Conservation (phyloP, 2,329 filamentous ascomycete species). For the Neofusicoccum parvum region DNA sequence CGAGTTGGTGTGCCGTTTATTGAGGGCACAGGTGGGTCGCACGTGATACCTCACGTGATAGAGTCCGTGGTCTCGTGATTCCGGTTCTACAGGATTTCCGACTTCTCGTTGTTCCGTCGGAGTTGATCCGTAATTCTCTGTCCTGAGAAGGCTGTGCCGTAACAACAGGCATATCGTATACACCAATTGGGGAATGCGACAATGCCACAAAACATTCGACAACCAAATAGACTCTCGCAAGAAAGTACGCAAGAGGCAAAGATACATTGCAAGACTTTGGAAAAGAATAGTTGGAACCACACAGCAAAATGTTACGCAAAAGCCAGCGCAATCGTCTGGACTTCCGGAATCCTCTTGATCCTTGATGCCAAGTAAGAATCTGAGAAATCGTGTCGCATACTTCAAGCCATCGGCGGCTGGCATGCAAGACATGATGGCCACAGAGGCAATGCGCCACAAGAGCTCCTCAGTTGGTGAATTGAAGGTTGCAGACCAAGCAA, state of each 20-base stretch:
- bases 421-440: neutral
- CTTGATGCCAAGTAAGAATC: no score
- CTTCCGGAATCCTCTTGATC: no score
- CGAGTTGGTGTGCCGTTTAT: no score
- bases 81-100: no score
- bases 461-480: constrained; percentile 13
- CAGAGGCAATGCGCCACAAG: constrained; percentile 22
- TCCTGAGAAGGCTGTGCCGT: no score
- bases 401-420: neutral
- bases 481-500: constrained; percentile 31
- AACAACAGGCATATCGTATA: constrained; percentile 11
- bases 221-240: constrained; percentile 23
- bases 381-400: neutral
- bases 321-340: no score
- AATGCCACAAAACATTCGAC: constrained; percentile 24
- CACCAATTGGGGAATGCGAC: constrained; percentile 22
- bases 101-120: no score
- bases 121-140: no score
- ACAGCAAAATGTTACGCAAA: no score
- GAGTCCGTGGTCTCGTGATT: no score
- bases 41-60: no score
- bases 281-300: neutral
- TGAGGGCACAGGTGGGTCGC: no score
- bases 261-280: neutral
- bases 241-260: constrained; percentile 7